Evolutionary conservation across 2,329 filamentous ascomycete species (phyloP), one percentile per base, ranked within the genome.

Genomic region (Sporothrix variecibatus): DNA sequence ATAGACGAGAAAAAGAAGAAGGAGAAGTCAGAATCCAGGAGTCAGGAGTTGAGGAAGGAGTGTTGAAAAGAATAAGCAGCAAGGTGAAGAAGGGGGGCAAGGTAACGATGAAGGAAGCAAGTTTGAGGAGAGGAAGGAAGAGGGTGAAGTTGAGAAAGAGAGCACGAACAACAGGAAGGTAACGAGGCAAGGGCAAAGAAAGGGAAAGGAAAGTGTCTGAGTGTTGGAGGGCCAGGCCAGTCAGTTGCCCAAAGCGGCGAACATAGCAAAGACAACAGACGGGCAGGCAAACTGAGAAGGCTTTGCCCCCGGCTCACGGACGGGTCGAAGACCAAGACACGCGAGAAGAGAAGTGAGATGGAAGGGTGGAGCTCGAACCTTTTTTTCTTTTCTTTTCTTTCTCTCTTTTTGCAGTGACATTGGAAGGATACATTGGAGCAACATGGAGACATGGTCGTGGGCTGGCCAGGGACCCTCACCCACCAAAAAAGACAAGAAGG

Each of bases 221-320:
- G 34, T 34, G 34, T 34, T 0, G 4, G 38, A 28, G 34, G 38
- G 38, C 62, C 62, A 7, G 17, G 38, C 20, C 38, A 12, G 38
- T 4, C n/a, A 20, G 62, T 20, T 2, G 62, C 38, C 62, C 56
- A 60, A 60, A 60, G 56, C 56, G 56, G 56, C 56, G 56, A 60
- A 60, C 56, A 17, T 23, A 20, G 56, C 58, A 38, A 62, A 62
- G 31, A 60, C 58, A 62, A 40, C 58, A 40, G 31, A 40, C 31
- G 20, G 31, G 31, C n/a, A 31, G 38, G 38, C n/a, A 53, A 51
- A 58, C 31, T 2, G 34, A 64, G 23, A 31, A 43, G 62, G 49
- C n/a, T 23, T 15, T 15, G 60, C n/a, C 49, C 71, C 49, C 49
- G 71, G 71, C 62, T 68, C 72, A 69, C 72, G 51, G 64, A 69